Conservation (phyloP, 2,329 filamentous ascomycete species). For the Alternaria ventricosa region DNA sequence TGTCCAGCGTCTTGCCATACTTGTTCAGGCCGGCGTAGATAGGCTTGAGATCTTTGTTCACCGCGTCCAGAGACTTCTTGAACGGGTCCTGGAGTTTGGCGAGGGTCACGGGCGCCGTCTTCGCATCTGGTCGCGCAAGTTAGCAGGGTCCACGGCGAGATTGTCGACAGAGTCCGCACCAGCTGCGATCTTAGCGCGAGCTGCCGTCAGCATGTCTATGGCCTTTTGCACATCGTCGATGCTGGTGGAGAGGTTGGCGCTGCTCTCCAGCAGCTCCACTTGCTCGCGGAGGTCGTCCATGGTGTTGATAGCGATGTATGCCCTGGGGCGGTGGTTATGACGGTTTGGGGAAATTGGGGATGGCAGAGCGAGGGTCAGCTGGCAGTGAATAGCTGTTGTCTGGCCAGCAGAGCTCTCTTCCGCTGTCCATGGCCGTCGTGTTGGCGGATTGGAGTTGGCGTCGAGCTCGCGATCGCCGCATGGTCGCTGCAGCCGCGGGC, state of each 20-base stretch:
- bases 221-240: conserved; percentile 83
- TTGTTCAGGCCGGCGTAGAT: conserved; percentile 82
- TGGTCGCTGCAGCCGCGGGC: conserved; percentile 17
- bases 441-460: conserved; percentile 17
- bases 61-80: conserved; percentile 78
- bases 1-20: conserved; percentile 85
- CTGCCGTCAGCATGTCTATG: conserved; percentile 76
- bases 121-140: conserved; percentile 62
- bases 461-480: conserved; percentile 16
- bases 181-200: conserved; percentile 74
- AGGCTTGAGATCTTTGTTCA: conserved; percentile 82
- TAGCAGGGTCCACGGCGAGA: conserved; percentile 9
- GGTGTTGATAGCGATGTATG: conserved; percentile 16
- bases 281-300: conserved; percentile 76
- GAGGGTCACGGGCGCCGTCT: conserved; percentile 74
- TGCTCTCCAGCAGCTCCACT: conserved; percentile 73
- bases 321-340: conserved; percentile 10
- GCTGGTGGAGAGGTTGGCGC: conserved; percentile 71
- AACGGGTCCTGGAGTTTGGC: conserved; percentile 86
- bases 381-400: conserved; percentile 11
- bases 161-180: conserved; percentile 50
- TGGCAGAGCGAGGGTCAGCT: neutral
- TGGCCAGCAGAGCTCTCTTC: conserved; percentile 25
- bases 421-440: conserved; percentile 33
- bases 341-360: neutral